Base-by-base conservation (phyloP, 192 early-diverging fungal species). In the Mortierella hygrophila region DNA sequence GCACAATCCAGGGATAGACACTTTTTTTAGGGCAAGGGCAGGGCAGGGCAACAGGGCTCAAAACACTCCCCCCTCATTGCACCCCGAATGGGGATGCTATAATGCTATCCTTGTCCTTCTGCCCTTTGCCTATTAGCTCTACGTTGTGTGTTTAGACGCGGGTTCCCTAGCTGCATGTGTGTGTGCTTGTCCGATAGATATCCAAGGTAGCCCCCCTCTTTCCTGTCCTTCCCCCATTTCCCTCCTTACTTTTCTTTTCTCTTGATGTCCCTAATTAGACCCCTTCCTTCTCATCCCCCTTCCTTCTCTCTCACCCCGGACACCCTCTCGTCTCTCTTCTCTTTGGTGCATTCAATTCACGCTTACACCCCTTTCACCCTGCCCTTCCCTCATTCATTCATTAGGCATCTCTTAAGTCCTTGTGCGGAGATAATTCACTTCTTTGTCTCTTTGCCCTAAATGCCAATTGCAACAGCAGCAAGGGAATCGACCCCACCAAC, bases 401-500 rank as follows among this genome's bases (percentile, higher is more conserved):
- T 35, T 55, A 20, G 20, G 54, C 54, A 55, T 6, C 54, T 18
- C 8, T 29, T 26, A 13, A 0, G 26, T 29, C 2, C 29, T 29
- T 65, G 8, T 65, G 60, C 60, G 60, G 60, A 65, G 26, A 65
- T 65, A 26, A 65, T 65, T 65, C 49, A 3, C 29, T 3, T 9
- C 32, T 65, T 65, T 65, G 29, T 65, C 29, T 65, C 10, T 13
- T 29, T 29, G 55, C 6, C 55, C 60, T 29, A 15, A 29, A 13
- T 26, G 26, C 11, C 60, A 32, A 32, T 65, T 65, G 32, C 29
- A 32, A 65, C 60, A 65, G 29, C 60, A 65, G 6, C 60, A 65
- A 65, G n/a, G 26, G 29, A 26, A 65, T 65, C 60, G 60, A 52
- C 49, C 60, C 60, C 60, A 65, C 60, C 60, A 65, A 65, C 60